These are phyloP conservation scores for Emmonsiellopsis sp. DNA, from an alignment of 2,329 filamentous ascomycete genomes.

Conservation along the genomic window DNA sequence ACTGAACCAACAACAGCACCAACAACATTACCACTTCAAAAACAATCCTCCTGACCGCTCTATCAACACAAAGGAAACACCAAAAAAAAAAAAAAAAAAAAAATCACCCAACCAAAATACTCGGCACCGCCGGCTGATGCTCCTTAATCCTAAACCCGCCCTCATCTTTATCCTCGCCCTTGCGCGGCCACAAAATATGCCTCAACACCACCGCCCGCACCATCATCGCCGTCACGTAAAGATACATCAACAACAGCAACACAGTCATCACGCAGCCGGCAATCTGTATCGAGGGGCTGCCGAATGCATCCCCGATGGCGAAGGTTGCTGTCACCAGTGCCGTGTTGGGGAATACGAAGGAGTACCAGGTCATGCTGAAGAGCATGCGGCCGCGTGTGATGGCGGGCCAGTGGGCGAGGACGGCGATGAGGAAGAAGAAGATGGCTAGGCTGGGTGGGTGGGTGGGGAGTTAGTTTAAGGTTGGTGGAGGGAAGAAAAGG, in stretches of 20 bases:
- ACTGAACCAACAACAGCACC: no score
- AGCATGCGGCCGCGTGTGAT: constrained; percentile 52
- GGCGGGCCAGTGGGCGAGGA: constrained; percentile 66
- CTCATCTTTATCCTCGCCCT: constrained; percentile 55
- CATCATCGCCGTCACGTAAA: constrained; percentile 61
- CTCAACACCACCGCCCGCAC: constrained; percentile 54
- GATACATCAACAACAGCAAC: constrained; percentile 58
- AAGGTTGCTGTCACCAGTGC: constrained; percentile 64
- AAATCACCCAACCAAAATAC: background rate
- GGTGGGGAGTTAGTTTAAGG: background rate
- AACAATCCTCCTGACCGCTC: background rate
- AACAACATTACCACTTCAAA: background rate
- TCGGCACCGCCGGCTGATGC: constrained; percentile 15
- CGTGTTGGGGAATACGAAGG: constrained; percentile 73
- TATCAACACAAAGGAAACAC: background rate
- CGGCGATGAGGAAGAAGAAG: constrained; percentile 74
- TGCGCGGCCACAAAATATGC: constrained; percentile 69
- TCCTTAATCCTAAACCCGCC: constrained; percentile 43
- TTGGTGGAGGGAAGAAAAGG: background rate
- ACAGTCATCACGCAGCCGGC: constrained; percentile 59
- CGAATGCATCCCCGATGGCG: constrained; percentile 55
- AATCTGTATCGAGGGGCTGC: constrained; percentile 51
- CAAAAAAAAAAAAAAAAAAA: background rate
- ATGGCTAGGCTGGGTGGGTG: constrained; percentile 47
- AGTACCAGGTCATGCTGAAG: constrained; percentile 81